phyloP scores from a whole-genome alignment of 441 rosid species.

The Erodium trifolium region DNA sequence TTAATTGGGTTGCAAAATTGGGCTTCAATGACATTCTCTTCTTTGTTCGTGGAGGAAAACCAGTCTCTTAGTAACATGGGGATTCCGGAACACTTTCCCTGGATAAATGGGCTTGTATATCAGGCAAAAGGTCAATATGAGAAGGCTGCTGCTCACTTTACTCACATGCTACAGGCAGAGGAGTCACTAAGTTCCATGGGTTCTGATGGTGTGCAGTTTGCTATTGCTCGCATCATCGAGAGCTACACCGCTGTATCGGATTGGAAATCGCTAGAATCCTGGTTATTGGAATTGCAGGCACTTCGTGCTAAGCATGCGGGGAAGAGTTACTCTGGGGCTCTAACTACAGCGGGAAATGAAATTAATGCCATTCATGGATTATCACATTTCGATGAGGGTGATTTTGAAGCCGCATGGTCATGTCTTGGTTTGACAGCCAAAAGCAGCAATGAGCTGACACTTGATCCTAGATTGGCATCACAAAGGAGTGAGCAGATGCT shows the following conservation, averaged over 20 bases:
- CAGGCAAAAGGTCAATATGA: conserved; percentile 90
- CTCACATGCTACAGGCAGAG: conserved; percentile 74
- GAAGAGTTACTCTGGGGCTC: conserved; percentile 88
- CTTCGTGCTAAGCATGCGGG: conserved; percentile 96
- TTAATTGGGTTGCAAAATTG: conserved; percentile 78
- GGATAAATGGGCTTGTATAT: conserved; percentile 84
- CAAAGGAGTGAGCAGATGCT: conserved; percentile 99
- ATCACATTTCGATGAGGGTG: conserved; percentile 88
- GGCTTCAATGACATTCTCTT: conserved; percentile 63
- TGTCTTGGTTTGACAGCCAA: conserved; percentile 92
- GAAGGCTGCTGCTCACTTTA: conserved; percentile 75
- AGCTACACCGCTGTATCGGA: conserved; percentile 83
- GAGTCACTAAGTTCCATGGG: conserved; percentile 77
- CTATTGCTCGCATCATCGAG: conserved; percentile 81
- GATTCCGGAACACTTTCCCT: conserved; percentile 38
- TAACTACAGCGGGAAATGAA: conserved; percentile 94
- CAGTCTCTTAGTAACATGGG: conserved; percentile 38
- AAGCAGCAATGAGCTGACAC: conserved; percentile 82
- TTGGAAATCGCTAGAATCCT: conserved; percentile 82
- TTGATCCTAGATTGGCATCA: conserved; percentile 85
- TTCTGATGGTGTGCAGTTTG: conserved; percentile 84
- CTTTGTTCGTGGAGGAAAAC: conserved; percentile 61
- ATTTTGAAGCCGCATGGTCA: conserved; percentile 82
- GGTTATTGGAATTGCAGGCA: conserved; percentile 79
- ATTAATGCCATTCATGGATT: conserved; percentile 86